Evolutionary conservation across 2,329 filamentous ascomycete genomes (phyloP).

Genomic region (Davidsoniella virescens): DNA sequence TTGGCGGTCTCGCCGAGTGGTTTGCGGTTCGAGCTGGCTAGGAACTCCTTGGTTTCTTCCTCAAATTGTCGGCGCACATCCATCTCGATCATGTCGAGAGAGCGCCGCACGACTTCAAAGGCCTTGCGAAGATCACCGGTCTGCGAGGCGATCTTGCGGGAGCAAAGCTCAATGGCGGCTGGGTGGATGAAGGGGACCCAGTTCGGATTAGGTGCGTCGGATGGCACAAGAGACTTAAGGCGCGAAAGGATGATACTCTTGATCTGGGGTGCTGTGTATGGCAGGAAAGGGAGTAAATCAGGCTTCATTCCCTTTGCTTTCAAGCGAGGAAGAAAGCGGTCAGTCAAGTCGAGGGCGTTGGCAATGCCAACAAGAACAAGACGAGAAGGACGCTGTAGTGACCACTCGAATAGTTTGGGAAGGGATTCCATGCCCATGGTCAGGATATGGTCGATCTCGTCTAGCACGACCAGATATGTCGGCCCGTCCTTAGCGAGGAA

Average conservation of each 20-base stretch:
- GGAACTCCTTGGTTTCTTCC: slow-evolving; percentile 39
- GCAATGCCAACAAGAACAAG: slow-evolving; percentile 84
- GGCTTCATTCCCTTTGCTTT: slow-evolving; percentile 89
- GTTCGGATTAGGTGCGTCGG: slow-evolving; percentile 33
- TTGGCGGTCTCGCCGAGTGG: slow-evolving; percentile 60
- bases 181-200: slow-evolving; percentile 83
- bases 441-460: slow-evolving; percentile 89
- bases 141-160: slow-evolving; percentile 86
- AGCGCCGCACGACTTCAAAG: slow-evolving; percentile 82
- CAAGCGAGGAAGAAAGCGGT: slow-evolving; percentile 81
- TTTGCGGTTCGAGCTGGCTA: slow-evolving; percentile 54
- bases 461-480: slow-evolving; percentile 70
- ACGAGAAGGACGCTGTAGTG: slow-evolving; percentile 61
- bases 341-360: slow-evolving; percentile 88
- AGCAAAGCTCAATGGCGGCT: slow-evolving; percentile 81
- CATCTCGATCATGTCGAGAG: slow-evolving; percentile 74
- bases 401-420: slow-evolving; percentile 95
- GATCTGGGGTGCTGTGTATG: slow-evolving; percentile 78
- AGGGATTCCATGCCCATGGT: slow-evolving; percentile 77
- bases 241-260: slow-evolving; percentile 73
- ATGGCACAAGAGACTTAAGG: slow-evolving; percentile 55
- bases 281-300: slow-evolving; percentile 75
- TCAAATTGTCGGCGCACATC: slow-evolving; percentile 65
- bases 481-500: slow-evolving; percentile 17
- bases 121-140: slow-evolving; percentile 89